These are phyloP conservation scores for Podospora australis DNA, from an alignment of 495 filamentous ascomycete species.

Conservation along the genomic window DNA sequence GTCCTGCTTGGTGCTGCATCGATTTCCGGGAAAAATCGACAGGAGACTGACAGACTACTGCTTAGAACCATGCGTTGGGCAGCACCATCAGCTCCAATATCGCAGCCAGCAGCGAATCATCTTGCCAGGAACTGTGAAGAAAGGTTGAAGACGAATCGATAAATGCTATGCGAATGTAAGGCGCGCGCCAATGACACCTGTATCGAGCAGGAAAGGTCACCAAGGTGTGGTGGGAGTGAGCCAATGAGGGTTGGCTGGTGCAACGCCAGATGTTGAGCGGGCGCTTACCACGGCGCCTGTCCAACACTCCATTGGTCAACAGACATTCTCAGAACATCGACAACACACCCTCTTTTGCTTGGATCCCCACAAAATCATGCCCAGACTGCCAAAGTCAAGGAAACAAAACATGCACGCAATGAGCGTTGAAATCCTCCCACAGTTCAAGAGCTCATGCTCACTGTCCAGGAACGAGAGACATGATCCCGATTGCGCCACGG, in stretches of 20 bases:
- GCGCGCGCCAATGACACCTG: slow-evolving; percentile 28
- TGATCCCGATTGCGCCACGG: not conserved
- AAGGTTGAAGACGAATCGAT: slow-evolving; percentile 18
- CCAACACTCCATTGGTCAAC: slow-evolving; percentile 21
- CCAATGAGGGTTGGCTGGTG: slow-evolving; percentile 21
- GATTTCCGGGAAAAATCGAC: not conserved
- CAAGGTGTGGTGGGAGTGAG: slow-evolving; percentile 8
- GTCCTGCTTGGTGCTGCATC: slow-evolving; percentile 7
- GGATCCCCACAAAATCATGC: not conserved
- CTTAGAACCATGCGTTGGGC: slow-evolving; percentile 16
- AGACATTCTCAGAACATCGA: slow-evolving; percentile 10
- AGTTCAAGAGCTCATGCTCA: not conserved
- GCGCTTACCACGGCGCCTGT: slow-evolving; percentile 28
- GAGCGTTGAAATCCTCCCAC: not conserved
- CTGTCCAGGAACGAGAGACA: not conserved
- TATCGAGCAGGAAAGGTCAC: slow-evolving; percentile 9
- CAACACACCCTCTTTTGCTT: slow-evolving; percentile 6
- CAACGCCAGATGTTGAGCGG: slow-evolving; percentile 17
- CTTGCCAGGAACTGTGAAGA: slow-evolving; percentile 5
- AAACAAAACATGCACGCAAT: not conserved
- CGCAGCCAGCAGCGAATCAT: slow-evolving; percentile 21
- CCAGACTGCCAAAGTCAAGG: not conserved
- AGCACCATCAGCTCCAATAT: slow-evolving; percentile 13
- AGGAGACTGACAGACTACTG: slow-evolving; percentile 6
- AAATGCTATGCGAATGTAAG: slow-evolving; percentile 22